phyloP scores from a whole-genome alignment of 192 early-diverging fungal species.

The Coemansia furcata region DNA sequence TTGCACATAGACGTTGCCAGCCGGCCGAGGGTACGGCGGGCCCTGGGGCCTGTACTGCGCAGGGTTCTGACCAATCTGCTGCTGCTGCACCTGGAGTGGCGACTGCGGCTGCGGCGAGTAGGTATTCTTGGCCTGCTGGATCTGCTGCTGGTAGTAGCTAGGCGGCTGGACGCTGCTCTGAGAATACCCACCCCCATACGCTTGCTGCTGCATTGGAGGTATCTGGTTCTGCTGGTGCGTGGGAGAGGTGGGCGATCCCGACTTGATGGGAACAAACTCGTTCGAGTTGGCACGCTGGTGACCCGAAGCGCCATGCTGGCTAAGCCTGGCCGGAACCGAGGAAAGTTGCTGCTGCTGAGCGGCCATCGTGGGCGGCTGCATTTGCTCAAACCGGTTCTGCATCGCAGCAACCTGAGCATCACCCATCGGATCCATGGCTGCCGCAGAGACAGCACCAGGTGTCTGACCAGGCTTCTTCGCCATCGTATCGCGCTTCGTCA shows the following conservation, averaged over 20 bases:
- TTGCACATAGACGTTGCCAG: constrained; percentile 23
- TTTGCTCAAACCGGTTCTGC: constrained; percentile 30
- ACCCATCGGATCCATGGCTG: constrained; percentile 10
- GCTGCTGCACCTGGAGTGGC: constrained; percentile 8
- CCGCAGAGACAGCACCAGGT: neutral
- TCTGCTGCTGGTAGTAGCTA: constrained; percentile 53
- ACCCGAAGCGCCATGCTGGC: constrained; percentile 17
- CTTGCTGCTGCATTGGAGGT: constrained; percentile 20
- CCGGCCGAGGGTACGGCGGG: neutral
- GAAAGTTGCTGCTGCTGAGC: constrained; percentile 23
- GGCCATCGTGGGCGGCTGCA: constrained; percentile 31
- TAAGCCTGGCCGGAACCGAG: constrained; percentile 27
- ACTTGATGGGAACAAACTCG: constrained; percentile 50
- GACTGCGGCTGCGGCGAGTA: constrained; percentile 28
- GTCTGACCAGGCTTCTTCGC: constrained; percentile 27
- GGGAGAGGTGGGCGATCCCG: constrained; percentile 8
- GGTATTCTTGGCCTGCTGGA: constrained; percentile 41
- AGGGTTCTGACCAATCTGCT: neutral
- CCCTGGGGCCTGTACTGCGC: neutral
- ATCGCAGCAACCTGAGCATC: constrained; percentile 37
- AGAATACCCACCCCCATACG: constrained; percentile 40
- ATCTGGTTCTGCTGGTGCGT: constrained; percentile 28
- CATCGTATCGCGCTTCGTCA: constrained; percentile 51
- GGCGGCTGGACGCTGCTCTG: constrained; percentile 45
- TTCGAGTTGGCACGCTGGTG: constrained; percentile 47